Evolutionary conservation across 1,284 basidiomycete species (phyloP).

Genomic region (Prillingera fragicola): DNA sequence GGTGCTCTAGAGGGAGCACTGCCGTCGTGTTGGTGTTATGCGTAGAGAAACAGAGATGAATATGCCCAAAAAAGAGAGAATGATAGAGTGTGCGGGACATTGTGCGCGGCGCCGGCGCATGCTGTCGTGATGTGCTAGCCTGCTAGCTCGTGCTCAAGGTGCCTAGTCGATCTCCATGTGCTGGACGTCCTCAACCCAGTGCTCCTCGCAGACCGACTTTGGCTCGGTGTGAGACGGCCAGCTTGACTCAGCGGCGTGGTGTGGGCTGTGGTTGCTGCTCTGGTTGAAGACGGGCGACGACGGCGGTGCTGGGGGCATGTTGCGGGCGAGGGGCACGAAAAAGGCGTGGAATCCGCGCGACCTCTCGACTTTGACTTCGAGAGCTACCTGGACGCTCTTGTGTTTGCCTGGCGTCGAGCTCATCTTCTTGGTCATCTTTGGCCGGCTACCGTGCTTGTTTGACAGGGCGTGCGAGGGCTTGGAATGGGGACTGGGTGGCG

Average conservation of each 20-base stretch:
- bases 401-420: conserved; percentile 28
- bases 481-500: background rate
- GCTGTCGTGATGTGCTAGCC: background rate
- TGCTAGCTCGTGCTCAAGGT: background rate
- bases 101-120: background rate
- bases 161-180: conserved; percentile 34
- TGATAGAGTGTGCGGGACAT: background rate
- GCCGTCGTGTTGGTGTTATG: background rate
- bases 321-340: conserved; percentile 35
- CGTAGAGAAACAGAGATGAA: background rate
- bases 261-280: conserved; percentile 14
- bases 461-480: conserved; percentile 11
- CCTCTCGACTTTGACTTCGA: conserved; percentile 42
- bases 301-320: conserved; percentile 37
- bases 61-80: background rate
- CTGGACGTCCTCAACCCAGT: conserved; percentile 41
- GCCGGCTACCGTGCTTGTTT: conserved; percentile 6
- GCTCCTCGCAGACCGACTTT: conserved; percentile 17
- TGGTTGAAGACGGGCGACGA: conserved; percentile 26
- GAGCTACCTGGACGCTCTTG: conserved; percentile 32
- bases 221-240: background rate
- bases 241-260: background rate
- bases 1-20: background rate
- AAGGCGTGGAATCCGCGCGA: conserved; percentile 41
- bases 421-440: conserved; percentile 31